These are phyloP conservation scores for Entomortierella beljakovae DNA, from an alignment of 192 early-diverging fungal species.

Conservation along the genomic window DNA sequence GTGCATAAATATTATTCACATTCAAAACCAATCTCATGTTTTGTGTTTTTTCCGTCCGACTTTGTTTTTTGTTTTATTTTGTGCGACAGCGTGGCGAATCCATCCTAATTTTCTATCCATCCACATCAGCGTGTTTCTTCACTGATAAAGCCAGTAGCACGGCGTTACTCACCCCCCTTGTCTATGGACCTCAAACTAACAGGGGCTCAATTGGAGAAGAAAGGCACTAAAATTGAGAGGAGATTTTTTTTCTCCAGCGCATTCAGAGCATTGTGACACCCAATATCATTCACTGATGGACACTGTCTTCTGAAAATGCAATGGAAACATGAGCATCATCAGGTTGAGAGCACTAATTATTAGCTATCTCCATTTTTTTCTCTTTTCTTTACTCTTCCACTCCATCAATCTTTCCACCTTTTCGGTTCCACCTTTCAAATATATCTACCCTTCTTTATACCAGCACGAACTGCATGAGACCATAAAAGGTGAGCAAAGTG, in stretches of 20 bases:
- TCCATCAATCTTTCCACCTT: background rate
- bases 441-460: background rate
- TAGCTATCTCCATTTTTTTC: background rate
- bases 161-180: background rate
- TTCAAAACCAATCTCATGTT: background rate
- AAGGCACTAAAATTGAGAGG: background rate
- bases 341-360: slow-evolving; percentile 10
- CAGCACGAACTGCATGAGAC: background rate
- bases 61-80: slow-evolving; percentile 17
- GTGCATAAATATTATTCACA: background rate
- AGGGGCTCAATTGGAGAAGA: background rate
- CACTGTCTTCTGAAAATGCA: background rate
- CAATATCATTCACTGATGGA: background rate
- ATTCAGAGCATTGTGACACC: background rate
- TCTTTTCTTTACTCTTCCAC: slow-evolving; percentile 2
- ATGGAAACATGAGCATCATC: slow-evolving; percentile 9
- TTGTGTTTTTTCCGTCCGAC: background rate
- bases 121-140: background rate
- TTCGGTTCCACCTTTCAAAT: background rate
- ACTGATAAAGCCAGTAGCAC: background rate
- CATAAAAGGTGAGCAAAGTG: slow-evolving; percentile 12
- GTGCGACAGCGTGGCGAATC: slow-evolving; percentile 44
- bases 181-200: background rate
- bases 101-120: background rate
- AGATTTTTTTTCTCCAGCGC: background rate